Evolutionary conservation across 2,329 filamentous ascomycete species (phyloP).

Genomic region (Knufia fluminis): DNA sequence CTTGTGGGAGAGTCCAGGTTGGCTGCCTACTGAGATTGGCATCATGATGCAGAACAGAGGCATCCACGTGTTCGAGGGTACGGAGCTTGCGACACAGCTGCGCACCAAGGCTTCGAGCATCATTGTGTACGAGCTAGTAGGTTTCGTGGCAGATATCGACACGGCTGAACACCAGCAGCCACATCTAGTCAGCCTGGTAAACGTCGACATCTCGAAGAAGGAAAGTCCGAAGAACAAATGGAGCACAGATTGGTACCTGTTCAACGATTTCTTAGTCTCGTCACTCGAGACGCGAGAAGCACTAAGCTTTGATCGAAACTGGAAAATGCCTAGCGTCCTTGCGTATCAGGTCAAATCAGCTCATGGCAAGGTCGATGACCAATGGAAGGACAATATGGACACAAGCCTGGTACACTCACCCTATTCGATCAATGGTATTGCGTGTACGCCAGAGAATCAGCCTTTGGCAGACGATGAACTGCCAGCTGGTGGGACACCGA

Average conservation of each 20-base stretch:
- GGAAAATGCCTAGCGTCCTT: constrained; percentile 87
- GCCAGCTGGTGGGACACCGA: constrained; percentile 61
- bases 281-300: constrained; percentile 74
- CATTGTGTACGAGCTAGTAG: constrained; percentile 82
- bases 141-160: constrained; percentile 82
- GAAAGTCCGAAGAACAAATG: constrained; percentile 52
- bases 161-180: constrained; percentile 75
- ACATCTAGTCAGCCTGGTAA: constrained; percentile 84
- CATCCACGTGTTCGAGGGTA: constrained; percentile 88
- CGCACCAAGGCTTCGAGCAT: constrained; percentile 73
- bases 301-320: constrained; percentile 75
- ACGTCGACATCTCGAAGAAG: constrained; percentile 57
- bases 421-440: constrained; percentile 43
- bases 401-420: constrained; percentile 76
- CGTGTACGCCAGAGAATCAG: constrained; percentile 27
- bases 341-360: constrained; percentile 74
- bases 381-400: constrained; percentile 78
- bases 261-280: constrained; percentile 92
- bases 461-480: constrained; percentile 47
- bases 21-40: constrained; percentile 89
- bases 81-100: constrained; percentile 72
- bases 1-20: constrained; percentile 80
- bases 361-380: constrained; percentile 72
- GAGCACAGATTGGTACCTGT: constrained; percentile 66
- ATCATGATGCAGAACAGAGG: constrained; percentile 85